Evolutionary conservation across 495 filamentous ascomycete species (phyloP).

Genomic region (Podospora anserina): DNA sequence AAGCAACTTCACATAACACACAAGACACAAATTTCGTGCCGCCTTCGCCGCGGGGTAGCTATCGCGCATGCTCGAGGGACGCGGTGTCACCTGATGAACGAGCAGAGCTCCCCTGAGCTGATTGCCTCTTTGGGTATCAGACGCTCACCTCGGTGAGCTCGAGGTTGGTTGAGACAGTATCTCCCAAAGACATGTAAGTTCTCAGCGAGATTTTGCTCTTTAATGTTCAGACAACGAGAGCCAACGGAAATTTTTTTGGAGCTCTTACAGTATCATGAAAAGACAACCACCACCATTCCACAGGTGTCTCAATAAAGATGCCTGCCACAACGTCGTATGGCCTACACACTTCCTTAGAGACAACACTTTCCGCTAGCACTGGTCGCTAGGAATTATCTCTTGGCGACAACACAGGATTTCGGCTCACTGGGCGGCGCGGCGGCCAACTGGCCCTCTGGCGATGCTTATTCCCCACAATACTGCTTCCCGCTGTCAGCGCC

Average conservation of each 20-base stretch:
- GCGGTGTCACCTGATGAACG: constrained; percentile 24
- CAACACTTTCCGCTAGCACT: not conserved
- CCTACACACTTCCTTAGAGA: not conserved
- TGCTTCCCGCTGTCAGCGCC: not conserved
- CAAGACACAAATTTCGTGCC: constrained; percentile 6
- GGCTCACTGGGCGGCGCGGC: not conserved
- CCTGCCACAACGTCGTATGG: not conserved
- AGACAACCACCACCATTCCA: not conserved
- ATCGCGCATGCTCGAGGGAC: not conserved
- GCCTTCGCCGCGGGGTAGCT: constrained; percentile 20
- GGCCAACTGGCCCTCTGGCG: not conserved
- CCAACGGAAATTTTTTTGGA: not conserved
- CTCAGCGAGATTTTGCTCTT: not conserved
- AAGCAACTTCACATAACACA: constrained; percentile 19
- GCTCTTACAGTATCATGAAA: not conserved
- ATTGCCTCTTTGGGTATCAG: not conserved
- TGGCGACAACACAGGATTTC: not conserved
- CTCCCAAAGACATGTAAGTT: not conserved
- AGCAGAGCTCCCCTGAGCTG: not conserved
- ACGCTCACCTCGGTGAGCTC: not conserved
- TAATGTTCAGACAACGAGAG: not conserved
- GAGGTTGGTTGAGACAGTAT: not conserved
- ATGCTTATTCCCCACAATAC: constrained; percentile 4
- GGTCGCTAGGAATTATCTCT: not conserved
- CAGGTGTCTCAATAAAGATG: not conserved